Conservation (phyloP, 352 stramenopile species). For the Aphanomyces invadans region DNA sequence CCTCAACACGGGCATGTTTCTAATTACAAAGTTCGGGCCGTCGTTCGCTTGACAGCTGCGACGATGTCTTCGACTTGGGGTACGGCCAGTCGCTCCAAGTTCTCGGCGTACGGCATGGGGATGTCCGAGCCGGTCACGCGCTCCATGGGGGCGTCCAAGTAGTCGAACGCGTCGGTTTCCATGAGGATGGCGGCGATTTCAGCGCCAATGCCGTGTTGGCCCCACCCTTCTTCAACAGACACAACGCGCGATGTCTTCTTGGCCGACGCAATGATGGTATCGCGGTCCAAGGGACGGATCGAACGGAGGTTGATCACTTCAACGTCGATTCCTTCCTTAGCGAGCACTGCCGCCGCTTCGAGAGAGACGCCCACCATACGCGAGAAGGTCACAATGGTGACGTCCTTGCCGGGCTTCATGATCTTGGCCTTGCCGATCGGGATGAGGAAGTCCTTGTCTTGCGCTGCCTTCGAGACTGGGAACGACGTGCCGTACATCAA, state of each 20-base stretch:
- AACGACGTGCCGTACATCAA: conserved; percentile 97
- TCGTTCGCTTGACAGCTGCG: conserved; percentile 85
- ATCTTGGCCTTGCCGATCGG: conserved; percentile 99
- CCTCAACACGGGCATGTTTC: too few species aligned
- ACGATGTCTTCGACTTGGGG: conserved; percentile 94
- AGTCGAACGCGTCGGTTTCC: conserved; percentile 98
- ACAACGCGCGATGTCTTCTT: conserved; percentile 98
- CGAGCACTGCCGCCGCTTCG: conserved; percentile 91
- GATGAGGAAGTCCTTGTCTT: conserved; percentile 96
- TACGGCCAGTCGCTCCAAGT: conserved; percentile 93
- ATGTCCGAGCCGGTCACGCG: conserved; percentile 97
- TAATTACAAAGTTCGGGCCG: conserved; percentile 61
- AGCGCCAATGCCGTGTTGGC: conserved; percentile 94
- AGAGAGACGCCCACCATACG: conserved; percentile 95
- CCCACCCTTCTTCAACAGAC: conserved; percentile 95
- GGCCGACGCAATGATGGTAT: conserved; percentile 95
- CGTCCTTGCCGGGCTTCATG: conserved; percentile 93
- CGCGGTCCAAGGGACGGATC: conserved; percentile 94
- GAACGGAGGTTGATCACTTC: conserved; percentile 94
- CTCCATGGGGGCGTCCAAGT: conserved; percentile 97
- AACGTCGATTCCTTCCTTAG: conserved; percentile 90
- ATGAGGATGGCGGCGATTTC: conserved; percentile 98
- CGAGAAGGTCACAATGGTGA: conserved; percentile 98
- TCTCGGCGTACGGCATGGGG: conserved; percentile 97
- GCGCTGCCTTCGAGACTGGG: conserved; percentile 95